phyloP scores from a whole-genome alignment of 306 rosid species.

The Purshia tridentata region DNA sequence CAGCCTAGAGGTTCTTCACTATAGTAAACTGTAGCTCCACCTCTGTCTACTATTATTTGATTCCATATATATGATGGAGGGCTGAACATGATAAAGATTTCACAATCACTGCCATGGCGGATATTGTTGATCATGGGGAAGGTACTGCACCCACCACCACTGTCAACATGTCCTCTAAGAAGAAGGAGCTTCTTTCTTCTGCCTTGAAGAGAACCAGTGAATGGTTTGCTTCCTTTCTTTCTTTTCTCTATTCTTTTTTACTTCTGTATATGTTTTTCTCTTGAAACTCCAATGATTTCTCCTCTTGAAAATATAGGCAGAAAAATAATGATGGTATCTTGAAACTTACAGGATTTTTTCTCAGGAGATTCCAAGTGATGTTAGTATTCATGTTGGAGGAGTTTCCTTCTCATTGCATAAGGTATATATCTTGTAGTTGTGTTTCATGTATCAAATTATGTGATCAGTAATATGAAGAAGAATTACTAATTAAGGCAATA shows the following conservation, averaged over 20 bases:
- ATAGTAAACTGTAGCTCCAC: slow-evolving; percentile 24
- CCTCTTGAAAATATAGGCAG: background rate
- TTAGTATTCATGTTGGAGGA: slow-evolving; percentile 69
- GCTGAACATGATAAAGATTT: slow-evolving; percentile 30
- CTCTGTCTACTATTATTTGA: slow-evolving; percentile 25
- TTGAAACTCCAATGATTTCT: slow-evolving; percentile 12
- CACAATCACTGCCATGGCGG: slow-evolving; percentile 52
- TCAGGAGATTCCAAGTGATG: slow-evolving; percentile 95
- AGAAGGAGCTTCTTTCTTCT: slow-evolving; percentile 80
- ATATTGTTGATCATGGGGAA: slow-evolving; percentile 41
- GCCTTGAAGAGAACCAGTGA: slow-evolving; percentile 94
- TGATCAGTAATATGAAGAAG: background rate
- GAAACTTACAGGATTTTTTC: slow-evolving; percentile 80
- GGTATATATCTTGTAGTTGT: slow-evolving; percentile 54
- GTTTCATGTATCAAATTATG: slow-evolving; percentile 15
- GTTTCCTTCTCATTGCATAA: slow-evolving; percentile 79
- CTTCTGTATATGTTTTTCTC: background rate
- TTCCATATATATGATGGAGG: slow-evolving; percentile 33
- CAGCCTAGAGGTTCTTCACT: slow-evolving; percentile 10
- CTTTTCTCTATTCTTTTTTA: slow-evolving; percentile 9
- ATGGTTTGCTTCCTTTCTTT: slow-evolving; percentile 52
- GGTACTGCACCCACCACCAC: slow-evolving; percentile 38
- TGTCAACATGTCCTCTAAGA: slow-evolving; percentile 56
- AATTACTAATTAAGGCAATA: background rate
- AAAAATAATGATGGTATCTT: slow-evolving; percentile 12